Evolutionary conservation across 169 alveolate genomes (phyloP), one percentile per base, ranked within the genome.

Genomic region (Plasmodium malariae): DNA sequence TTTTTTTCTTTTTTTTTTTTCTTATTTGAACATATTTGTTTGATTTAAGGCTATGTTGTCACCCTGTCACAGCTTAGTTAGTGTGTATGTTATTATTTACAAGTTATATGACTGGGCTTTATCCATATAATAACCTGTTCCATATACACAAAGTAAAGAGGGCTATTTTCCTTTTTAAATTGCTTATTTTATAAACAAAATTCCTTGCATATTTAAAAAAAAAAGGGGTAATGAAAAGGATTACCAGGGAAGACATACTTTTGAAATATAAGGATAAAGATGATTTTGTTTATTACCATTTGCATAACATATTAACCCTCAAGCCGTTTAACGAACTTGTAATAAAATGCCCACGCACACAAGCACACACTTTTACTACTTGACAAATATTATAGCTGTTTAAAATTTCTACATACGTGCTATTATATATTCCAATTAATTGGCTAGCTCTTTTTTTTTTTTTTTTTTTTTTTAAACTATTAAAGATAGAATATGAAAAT

Each of bases 401-500:
- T 45, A 45, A 45, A 45, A 3, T 45, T 11, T 1, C 55, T 45
- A 1, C 9, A 11, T 45, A 3, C 9, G 9, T 45, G 4, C 1
- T 11, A 1, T 45, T 45, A 11, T 45, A 11, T 45, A 0, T 11
- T 1, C 55, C 1, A 48, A 48, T 12, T n/a, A 48, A 11, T n/a
- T 48, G 0, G 17, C 19, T 57, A 57, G 9, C 19, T 3, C 7
- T 55, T 55, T 32, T 12, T 14, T 3, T 63, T 19, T 60, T 54
- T 43, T 17, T 30, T 70, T 70, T 48, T 70, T 45, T 21, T 51
- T 74, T 62, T 45, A 40, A 19, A 4, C 30, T 14, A n/a, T 26
- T 51, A 76, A 59, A 76, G 89, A n/a, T 67, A 32, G 91, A 83
- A 83, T 83, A 83, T 30, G 72, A 67, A 65, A 68, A 83, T 83